Base-by-base conservation (phyloP, 176 grass and related monocot genomes). In the Miscanthus lutarioriparius region DNA sequence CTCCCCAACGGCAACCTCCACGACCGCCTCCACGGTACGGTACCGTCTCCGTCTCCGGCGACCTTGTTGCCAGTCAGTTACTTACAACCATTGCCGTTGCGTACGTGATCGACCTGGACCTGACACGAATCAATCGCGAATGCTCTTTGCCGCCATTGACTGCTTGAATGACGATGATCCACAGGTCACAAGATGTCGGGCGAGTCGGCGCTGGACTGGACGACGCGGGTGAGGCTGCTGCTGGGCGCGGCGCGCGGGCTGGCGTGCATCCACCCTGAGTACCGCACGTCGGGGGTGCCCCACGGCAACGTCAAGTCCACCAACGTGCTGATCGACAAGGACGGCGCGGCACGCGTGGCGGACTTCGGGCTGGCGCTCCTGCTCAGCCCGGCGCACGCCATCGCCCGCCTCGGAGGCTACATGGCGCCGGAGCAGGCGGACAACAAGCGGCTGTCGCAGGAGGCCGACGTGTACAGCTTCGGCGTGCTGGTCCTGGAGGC, bases 1-100 rank as follows among this genome's bases (percentile, higher is more conserved):
- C 82, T 97, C 83, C 82, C 92, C 79, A 95, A 91, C 8, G 92
- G 90, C 87, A 93, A 87, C 86, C 88, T 97, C 78, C 87, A 92
- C 32, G 75, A 87, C 53, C 80, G 90, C 79, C 90, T 95, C 37
- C 92, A 95, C 67, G 85, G 89, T 94, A 83, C 4, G 22, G 4
- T 49, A 16, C 39, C 77, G 13, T 23, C 37, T 14, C 39, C 39
- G 32, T 14, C 7, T 23, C 2, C 3, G 8, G 2, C 15, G 7
- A 35, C 6, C 8, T 37, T 37, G 36, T 37, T 37, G 3, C 2
- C 36, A 2, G 36, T 3, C 36, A 37, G 36, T 37, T 4, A 35
- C 3, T 35, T 35, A 35, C 33, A 35, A 35, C 33, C 36, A 37
- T 37, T 40, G 39, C 39, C 39, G 39, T 40, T 40, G 39, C 28